These are phyloP conservation scores for Raphanus raphanistrum DNA, from an alignment of 345 rosid species.

Conservation along the genomic window DNA sequence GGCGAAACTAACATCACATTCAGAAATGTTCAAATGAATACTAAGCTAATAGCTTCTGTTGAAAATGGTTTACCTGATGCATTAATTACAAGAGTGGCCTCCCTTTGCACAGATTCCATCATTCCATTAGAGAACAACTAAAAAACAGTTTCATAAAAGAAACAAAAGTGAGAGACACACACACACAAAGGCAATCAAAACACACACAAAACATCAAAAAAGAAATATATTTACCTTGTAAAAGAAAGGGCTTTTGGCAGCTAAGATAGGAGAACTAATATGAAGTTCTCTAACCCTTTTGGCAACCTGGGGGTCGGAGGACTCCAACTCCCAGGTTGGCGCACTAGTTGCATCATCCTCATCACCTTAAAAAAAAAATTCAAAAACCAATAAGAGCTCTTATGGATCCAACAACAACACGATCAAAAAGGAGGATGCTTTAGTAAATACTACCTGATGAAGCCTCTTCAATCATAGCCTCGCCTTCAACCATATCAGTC, in stretches of 20 bases:
- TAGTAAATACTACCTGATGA: slow-evolving; percentile 53
- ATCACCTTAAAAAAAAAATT: slow-evolving; percentile 54
- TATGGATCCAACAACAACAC: too few species aligned
- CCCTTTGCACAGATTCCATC: slow-evolving; percentile 95
- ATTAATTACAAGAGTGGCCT: slow-evolving; percentile 78
- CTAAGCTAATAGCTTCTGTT: too few species aligned
- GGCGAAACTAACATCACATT: neutral
- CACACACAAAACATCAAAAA: neutral
- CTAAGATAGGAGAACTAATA: slow-evolving; percentile 95
- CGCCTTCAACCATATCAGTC: slow-evolving; percentile 78
- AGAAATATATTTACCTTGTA: slow-evolving; percentile 57
- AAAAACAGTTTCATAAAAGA: neutral
- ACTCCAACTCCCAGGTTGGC: slow-evolving; percentile 75
- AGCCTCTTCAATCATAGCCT: slow-evolving; percentile 82
- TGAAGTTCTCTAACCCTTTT: slow-evolving; percentile 69
- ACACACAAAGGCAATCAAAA: neutral
- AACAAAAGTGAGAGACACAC: neutral
- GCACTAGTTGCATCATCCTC: slow-evolving; percentile 64
- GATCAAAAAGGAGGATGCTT: neutral
- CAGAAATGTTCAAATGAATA: neutral
- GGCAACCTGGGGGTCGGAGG: too few species aligned
- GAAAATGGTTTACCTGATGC: slow-evolving; percentile 62
- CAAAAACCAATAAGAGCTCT: neutral
- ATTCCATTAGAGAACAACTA: slow-evolving; percentile 98
- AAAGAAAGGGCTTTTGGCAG: slow-evolving; percentile 97